Percentiles rank a stretch among this genome's conserved stretches.
phyloP scores from a whole-genome alignment of 345 rosid genomes.

The Lepidium africanum region DNA sequence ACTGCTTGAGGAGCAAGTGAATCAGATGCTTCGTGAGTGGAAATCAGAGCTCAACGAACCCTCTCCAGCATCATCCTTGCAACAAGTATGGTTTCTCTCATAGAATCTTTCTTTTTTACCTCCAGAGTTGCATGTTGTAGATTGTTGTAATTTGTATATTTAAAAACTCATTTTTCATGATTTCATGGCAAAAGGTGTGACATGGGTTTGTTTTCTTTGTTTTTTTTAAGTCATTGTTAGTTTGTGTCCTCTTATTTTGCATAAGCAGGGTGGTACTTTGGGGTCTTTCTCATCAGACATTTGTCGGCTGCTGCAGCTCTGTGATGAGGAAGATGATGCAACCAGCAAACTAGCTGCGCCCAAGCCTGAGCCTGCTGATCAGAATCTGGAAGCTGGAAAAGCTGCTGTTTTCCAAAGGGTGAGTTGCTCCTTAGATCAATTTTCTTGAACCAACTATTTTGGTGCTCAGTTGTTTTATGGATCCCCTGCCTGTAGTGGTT shows the following conservation, averaged over 20 bases:
- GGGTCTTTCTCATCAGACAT: slow-evolving; percentile 88
- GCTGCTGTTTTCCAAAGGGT: slow-evolving; percentile 54
- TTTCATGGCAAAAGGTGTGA: neutral
- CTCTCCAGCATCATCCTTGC: slow-evolving; percentile 93
- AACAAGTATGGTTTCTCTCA: slow-evolving; percentile 49
- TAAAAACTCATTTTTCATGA: neutral
- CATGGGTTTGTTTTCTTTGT: neutral
- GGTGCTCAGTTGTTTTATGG: neutral
- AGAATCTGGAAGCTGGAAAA: slow-evolving; percentile 45
- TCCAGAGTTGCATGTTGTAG: neutral
- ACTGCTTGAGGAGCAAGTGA: slow-evolving; percentile 94
- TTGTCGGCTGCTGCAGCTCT: slow-evolving; percentile 77
- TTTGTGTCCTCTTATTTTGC: neutral
- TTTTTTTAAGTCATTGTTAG: neutral
- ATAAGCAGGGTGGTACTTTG: slow-evolving; percentile 65
- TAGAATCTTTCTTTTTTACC: neutral
- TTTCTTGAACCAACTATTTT: neutral
- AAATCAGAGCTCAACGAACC: slow-evolving; percentile 97
- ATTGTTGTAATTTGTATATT: neutral
- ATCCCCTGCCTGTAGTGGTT: neutral
- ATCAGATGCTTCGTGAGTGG: slow-evolving; percentile 99
- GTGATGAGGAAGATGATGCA: slow-evolving; percentile 98
- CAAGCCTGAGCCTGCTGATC: slow-evolving; percentile 83
- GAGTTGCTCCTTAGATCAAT: neutral
- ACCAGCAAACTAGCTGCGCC: slow-evolving; percentile 76